phyloP scores from a whole-genome alignment of 2,329 filamentous ascomycete species.

The Colletotrichum truncatum region DNA sequence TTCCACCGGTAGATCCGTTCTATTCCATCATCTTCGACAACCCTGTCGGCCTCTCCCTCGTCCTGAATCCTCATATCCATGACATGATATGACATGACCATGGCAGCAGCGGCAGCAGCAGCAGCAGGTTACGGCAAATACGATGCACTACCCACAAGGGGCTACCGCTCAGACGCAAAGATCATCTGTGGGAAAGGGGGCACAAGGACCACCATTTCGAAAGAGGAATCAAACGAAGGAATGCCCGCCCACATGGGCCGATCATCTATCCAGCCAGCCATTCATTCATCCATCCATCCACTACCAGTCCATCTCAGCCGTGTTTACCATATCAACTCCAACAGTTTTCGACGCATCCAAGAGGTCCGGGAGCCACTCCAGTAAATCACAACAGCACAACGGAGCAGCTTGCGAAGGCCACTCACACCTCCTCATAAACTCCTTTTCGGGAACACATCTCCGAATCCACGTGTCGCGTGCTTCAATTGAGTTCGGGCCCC shows the following conservation, averaged over 20 bases:
- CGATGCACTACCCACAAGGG: background rate
- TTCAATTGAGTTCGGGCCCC: constrained; percentile 15
- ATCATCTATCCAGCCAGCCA: background rate
- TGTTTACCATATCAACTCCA: background rate
- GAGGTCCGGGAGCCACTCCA: constrained; percentile 1
- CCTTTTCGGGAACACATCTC: constrained; percentile 10
- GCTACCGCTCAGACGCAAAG: background rate
- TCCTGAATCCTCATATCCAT: no score
- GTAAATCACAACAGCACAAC: no score
- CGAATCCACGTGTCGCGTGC: constrained; percentile 15
- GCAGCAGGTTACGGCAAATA: background rate
- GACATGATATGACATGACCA: no score
- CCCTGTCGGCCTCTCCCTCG: no score
- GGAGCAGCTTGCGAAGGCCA: no score
- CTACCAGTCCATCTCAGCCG: constrained; percentile 9
- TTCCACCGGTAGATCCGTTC: no score
- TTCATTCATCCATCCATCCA: background rate
- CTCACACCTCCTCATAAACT: background rate
- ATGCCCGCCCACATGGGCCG: background rate
- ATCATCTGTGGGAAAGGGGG: background rate
- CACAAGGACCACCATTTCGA: background rate
- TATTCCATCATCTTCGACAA: no score
- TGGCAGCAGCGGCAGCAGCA: no score
- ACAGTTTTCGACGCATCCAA: background rate
- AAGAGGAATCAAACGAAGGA: background rate